A percentile compares a stretch with the other conserved stretches of the same genome.
phyloP scores from a whole-genome alignment of 129 eudicot genomes.

The Helichrysum umbraculigerum region DNA sequence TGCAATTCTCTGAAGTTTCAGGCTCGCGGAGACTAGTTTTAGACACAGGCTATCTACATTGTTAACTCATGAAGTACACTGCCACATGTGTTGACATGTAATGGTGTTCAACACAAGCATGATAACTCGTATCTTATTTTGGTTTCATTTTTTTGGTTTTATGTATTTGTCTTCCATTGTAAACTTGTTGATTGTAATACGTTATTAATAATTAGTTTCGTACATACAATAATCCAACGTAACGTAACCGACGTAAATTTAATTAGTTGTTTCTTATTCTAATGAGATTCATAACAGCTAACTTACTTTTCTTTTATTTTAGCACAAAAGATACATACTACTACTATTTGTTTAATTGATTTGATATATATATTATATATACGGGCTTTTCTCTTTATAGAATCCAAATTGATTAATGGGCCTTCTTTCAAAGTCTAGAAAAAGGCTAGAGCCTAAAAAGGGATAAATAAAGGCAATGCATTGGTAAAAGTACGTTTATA shows the following conservation, averaged over 20 bases:
- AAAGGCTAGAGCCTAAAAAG: conserved; percentile 22
- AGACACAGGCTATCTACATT: too few relatives aligned
- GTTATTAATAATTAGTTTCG: too few relatives aligned
- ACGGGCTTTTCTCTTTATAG: conserved; percentile 4
- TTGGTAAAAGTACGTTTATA: neutral
- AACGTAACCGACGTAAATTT: neutral
- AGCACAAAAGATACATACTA: neutral
- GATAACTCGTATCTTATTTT: too few relatives aligned
- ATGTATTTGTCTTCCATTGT: too few relatives aligned
- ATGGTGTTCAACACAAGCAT: too few relatives aligned
- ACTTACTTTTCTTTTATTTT: neutral
- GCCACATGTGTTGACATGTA: too few relatives aligned
- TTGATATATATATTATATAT: too few relatives aligned
- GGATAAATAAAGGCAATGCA: conserved; percentile 14
- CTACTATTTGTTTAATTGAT: neutral
- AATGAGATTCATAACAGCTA: neutral
- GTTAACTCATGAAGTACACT: too few relatives aligned
- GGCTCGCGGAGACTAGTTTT: too few relatives aligned
- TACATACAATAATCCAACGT: neutral
- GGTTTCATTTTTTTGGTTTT: too few relatives aligned
- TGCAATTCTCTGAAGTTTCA: too few relatives aligned
- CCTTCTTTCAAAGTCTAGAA: conserved; percentile 17
- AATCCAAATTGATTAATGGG: conserved; percentile 14
- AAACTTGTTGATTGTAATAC: too few relatives aligned
- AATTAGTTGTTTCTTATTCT: neutral